Conservation (phyloP, 2,329 filamentous ascomycete genomes). For the Trichoderma semiorbis region DNA sequence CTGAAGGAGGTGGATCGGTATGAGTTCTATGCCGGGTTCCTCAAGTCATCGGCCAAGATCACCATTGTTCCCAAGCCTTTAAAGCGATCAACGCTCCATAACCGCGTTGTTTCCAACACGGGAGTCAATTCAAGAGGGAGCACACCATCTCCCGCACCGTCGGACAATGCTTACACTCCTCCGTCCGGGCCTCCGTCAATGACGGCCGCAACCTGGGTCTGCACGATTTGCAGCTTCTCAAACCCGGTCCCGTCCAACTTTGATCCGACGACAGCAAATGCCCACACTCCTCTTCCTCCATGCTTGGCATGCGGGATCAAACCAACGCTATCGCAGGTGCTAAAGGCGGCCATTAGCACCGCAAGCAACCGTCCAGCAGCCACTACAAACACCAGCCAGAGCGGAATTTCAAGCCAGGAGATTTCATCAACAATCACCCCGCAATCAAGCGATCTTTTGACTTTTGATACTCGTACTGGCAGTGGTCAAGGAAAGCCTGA, state of each 20-base stretch:
- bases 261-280: slow-evolving; percentile 75
- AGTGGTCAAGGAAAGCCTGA: background rate
- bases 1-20: slow-evolving; percentile 86
- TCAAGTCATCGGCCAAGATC: slow-evolving; percentile 93
- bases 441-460: background rate
- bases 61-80: slow-evolving; percentile 79
- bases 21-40: slow-evolving; percentile 89
- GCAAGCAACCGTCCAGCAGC: slow-evolving; percentile 53
- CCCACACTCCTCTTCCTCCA: slow-evolving; percentile 75
- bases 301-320: slow-evolving; percentile 94
- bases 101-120: slow-evolving; percentile 47
- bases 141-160: slow-evolving; percentile 45
- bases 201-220: slow-evolving; percentile 82
- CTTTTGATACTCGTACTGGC: background rate
- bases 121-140: slow-evolving; percentile 45
- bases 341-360: slow-evolving; percentile 82
- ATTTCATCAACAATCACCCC: background rate
- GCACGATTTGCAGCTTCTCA: slow-evolving; percentile 91
- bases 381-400: background rate
- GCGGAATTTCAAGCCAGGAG: background rate
- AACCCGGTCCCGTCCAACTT: slow-evolving; percentile 93
- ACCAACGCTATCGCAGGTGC: slow-evolving; percentile 73
- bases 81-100: slow-evolving; percentile 61
- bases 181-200: slow-evolving; percentile 41
- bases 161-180: slow-evolving; percentile 41